A percentile compares a stretch with the other conserved stretches of the same genome.
These are phyloP conservation scores for Parathielavia appendiculata DNA, from an alignment of 495 filamentous ascomycete species.

Conservation along the genomic window DNA sequence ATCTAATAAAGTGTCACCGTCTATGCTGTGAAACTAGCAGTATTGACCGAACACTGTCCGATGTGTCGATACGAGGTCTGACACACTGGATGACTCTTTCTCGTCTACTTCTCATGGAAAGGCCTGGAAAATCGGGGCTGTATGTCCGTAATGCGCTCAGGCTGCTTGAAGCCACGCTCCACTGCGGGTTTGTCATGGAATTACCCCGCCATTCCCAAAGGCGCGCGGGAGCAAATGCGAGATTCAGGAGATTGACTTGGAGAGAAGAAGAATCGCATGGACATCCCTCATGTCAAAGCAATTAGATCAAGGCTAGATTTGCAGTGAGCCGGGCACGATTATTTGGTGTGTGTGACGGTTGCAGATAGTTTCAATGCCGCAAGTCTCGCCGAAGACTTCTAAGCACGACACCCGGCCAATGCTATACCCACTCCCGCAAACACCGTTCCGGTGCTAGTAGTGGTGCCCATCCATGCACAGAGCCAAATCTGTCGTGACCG, in stretches of 20 bases:
- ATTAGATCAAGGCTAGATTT: background rate
- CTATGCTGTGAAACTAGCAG: no score
- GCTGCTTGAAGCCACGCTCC: no score
- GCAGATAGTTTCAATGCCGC: slow-evolving; percentile 20
- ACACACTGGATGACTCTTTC: no score
- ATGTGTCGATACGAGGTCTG: no score
- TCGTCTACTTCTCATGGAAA: background rate
- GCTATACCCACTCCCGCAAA: slow-evolving; percentile 1
- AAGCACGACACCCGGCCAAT: slow-evolving; percentile 8
- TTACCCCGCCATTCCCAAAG: slow-evolving; percentile 8
- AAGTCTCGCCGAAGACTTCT: background rate
- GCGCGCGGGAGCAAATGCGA: background rate
- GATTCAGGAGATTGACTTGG: no score
- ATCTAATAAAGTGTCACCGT: no score
- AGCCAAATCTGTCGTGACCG: slow-evolving; percentile 16
- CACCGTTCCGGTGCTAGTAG: background rate
- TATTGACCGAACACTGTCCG: no score
- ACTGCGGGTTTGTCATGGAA: background rate
- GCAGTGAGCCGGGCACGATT: background rate
- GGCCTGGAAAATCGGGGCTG: slow-evolving; percentile 11
- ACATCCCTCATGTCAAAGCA: no score
- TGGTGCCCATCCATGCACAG: slow-evolving; percentile 19
- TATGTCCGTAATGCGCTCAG: no score
- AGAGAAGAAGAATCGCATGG: no score
- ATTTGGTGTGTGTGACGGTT: slow-evolving; percentile 2